phyloP scores from a whole-genome alignment of 345 rosid species.

The Populus deltoides region DNA sequence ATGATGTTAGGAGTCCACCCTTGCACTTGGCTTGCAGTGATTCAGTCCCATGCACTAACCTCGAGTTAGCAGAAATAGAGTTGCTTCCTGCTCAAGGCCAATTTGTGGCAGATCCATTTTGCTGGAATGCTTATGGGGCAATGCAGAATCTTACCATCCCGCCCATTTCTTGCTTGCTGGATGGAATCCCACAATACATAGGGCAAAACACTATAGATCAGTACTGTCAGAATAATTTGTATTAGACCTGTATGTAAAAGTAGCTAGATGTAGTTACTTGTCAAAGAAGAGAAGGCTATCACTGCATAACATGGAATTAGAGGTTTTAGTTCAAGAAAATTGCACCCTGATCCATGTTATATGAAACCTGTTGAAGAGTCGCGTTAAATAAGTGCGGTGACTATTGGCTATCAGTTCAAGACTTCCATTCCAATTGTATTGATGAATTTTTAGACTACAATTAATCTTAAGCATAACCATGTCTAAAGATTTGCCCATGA shows the following conservation, averaged over 20 bases:
- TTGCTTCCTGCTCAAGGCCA: conserved; percentile 70
- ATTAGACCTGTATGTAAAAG: conserved; percentile 13
- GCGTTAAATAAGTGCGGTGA: neutral
- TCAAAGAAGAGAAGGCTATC: conserved; percentile 2
- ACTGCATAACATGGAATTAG: neutral
- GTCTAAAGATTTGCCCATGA: conserved; percentile 32
- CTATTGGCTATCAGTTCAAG: too few relatives aligned
- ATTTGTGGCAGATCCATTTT: conserved; percentile 55
- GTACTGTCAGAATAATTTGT: conserved; percentile 13
- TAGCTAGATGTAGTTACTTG: neutral
- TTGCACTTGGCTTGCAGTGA: conserved; percentile 40
- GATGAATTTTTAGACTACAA: too few relatives aligned
- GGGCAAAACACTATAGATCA: conserved; percentile 20
- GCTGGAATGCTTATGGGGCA: conserved; percentile 94
- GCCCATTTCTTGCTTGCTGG: conserved; percentile 37
- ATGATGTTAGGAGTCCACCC: conserved; percentile 45
- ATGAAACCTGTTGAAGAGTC: neutral
- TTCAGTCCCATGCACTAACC: conserved; percentile 32
- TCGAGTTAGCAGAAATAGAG: conserved; percentile 21
- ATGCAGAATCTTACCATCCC: conserved; percentile 38
- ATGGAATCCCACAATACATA: conserved; percentile 27
- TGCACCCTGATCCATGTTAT: neutral
- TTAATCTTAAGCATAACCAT: neutral
- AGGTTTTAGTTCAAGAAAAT: neutral
- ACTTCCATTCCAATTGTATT: too few relatives aligned